These are phyloP conservation scores for Theobroma cacao DNA, from an alignment of 345 rosid genomes.

Conservation along the genomic window DNA sequence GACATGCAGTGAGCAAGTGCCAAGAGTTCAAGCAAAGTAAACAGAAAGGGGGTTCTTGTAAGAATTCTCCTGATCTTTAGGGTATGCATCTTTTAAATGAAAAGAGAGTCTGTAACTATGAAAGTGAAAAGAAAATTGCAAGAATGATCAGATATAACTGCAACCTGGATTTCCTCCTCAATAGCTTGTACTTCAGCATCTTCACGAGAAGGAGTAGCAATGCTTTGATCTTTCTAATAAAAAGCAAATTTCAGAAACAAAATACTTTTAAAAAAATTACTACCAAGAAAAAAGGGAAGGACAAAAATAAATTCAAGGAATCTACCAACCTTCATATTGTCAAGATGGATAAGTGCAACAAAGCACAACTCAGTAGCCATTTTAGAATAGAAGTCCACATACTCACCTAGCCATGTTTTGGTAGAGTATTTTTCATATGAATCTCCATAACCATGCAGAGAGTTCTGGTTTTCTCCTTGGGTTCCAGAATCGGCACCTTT, in stretches of 20 bases:
- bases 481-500: conserved; percentile 42
- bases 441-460: conserved; percentile 24
- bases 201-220: conserved; percentile 32
- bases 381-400: conserved; percentile 47
- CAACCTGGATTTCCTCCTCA: conserved; percentile 71
- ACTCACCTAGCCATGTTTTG: conserved; percentile 34
- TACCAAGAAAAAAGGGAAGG: background rate
- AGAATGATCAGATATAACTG: conserved; percentile 11
- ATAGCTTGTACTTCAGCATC: conserved; percentile 35
- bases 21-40: background rate
- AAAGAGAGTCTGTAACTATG: background rate
- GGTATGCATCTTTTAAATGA: background rate
- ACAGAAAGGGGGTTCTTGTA: background rate
- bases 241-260: conserved; percentile 30
- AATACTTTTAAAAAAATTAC: conserved; percentile 10
- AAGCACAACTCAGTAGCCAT: conserved; percentile 58
- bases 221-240: conserved; percentile 53
- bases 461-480: conserved; percentile 24
- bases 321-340: conserved; percentile 57
- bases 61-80: background rate
- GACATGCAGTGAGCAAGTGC: background rate
- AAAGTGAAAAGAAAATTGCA: background rate
- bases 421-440: conserved; percentile 24
- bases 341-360: conserved; percentile 49
- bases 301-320: background rate